Evolutionary conservation across 2,329 filamentous ascomycete species (phyloP).

Genomic region (Colletotrichum lupini): DNA sequence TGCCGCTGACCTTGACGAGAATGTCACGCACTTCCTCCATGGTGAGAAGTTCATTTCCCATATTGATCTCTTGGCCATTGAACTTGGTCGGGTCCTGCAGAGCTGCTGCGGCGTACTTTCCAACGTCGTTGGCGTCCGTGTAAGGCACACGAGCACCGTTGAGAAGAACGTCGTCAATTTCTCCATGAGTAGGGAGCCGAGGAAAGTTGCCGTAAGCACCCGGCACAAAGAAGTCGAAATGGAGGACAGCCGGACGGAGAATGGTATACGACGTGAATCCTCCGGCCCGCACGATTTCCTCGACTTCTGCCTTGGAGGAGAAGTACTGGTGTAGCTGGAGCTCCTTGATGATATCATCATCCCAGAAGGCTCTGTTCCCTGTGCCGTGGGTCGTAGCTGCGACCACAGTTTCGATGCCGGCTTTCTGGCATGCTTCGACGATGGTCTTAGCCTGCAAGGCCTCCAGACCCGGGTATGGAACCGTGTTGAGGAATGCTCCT

Average conservation of each 20-base stretch:
- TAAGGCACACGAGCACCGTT: constrained; percentile 40
- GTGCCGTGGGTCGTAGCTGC: constrained; percentile 40
- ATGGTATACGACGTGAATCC: constrained; percentile 47
- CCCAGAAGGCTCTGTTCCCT: constrained; percentile 39
- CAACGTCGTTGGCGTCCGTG: constrained; percentile 46
- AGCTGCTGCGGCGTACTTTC: constrained; percentile 46
- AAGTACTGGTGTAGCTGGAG: constrained; percentile 45
- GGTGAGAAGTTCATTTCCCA: constrained; percentile 42
- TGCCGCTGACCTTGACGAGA: constrained; percentile 44
- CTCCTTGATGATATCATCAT: constrained; percentile 31
- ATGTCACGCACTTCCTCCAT: constrained; percentile 45
- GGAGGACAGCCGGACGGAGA: constrained; percentile 45
- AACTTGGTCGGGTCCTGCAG: constrained; percentile 45
- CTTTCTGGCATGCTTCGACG: constrained; percentile 44
- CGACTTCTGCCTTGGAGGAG: constrained; percentile 49
- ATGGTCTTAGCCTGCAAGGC: constrained; percentile 45
- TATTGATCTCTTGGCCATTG: constrained; percentile 43
- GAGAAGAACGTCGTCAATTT: constrained; percentile 41
- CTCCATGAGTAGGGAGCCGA: constrained; percentile 40
- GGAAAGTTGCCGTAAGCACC: constrained; percentile 42
- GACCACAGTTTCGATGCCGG: constrained; percentile 44
- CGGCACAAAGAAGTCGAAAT: constrained; percentile 43
- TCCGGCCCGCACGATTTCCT: constrained; percentile 44
- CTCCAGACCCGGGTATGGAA: constrained; percentile 43
- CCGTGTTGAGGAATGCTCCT: constrained; percentile 44